These are phyloP conservation scores for Simmondsia chinensis DNA, from an alignment of 148 eudicot species.

Conservation along the genomic window DNA sequence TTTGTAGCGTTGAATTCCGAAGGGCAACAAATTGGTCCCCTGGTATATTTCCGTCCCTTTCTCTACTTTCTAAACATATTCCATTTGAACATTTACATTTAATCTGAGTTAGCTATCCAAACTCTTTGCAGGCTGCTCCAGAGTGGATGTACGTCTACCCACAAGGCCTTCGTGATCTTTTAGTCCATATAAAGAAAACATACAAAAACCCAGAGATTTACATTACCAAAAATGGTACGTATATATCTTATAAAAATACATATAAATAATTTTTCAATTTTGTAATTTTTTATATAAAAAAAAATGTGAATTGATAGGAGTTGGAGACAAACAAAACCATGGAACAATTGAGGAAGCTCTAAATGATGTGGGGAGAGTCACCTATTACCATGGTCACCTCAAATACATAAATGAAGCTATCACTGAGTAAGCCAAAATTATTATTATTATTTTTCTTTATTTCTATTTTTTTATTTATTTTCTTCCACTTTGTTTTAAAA, in stretches of 20 bases:
- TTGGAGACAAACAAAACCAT: too few species aligned
- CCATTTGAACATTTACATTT: not conserved
- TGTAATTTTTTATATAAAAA: too few species aligned
- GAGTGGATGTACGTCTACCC: slow-evolving; percentile 14
- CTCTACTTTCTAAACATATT: not conserved
- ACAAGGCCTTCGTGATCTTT: slow-evolving; percentile 27
- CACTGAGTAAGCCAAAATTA: too few species aligned
- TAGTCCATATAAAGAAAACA: slow-evolving; percentile 20
- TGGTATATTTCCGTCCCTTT: too few species aligned
- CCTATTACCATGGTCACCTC: too few species aligned
- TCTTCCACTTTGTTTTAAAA: not conserved
- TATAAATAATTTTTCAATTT: too few species aligned
- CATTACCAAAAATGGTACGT: slow-evolving; percentile 54
- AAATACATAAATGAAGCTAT: too few species aligned
- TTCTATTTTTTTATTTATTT: not conserved
- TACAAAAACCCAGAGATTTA: slow-evolving; percentile 37
- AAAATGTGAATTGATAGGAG: not conserved
- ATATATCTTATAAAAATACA: not conserved
- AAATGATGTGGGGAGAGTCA: too few species aligned
- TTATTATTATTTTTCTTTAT: too few species aligned
- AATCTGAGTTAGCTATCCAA: not conserved
- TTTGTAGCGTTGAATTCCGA: too few species aligned
- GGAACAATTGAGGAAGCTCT: too few species aligned
- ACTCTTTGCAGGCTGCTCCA: slow-evolving; percentile 8
- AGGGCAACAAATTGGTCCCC: too few species aligned